A percentile compares a stretch with the other conserved stretches of the same genome.
These are phyloP conservation scores for Trichosporon coremiiforme DNA, from an alignment of 1,284 basidiomycete species.

Conservation along the genomic window DNA sequence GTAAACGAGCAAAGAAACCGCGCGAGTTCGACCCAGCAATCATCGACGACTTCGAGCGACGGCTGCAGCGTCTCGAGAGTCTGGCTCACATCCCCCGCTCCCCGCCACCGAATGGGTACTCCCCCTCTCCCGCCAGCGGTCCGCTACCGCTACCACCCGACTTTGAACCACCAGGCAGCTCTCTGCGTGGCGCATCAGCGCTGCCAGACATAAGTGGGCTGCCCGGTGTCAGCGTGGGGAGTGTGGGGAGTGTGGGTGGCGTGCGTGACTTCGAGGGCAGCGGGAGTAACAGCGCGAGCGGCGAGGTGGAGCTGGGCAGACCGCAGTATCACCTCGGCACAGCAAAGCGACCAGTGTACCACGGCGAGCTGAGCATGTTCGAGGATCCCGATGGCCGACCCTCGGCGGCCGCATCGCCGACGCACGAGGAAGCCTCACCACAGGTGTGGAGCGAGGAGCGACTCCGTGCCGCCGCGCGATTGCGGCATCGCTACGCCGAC, in stretches of 20 bases:
- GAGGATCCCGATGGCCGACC: conserved; percentile 26
- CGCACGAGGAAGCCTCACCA: conserved; percentile 1
- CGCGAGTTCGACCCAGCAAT: conserved; percentile 6
- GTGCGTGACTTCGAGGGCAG: not conserved
- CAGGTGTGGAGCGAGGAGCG: conserved; percentile 26
- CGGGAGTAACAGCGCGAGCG: not conserved
- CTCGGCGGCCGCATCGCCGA: conserved; percentile 18
- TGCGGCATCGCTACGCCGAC: conserved; percentile 33
- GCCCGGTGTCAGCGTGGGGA: not conserved
- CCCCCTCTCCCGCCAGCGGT: not conserved
- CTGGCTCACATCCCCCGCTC: conserved; percentile 7
- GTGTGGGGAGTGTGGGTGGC: too few relatives aligned
- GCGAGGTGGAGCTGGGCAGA: conserved; percentile 27
- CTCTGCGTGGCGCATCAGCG: conserved; percentile 15
- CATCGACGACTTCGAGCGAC: conserved; percentile 26
- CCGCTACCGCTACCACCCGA: not conserved
- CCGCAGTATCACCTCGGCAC: conserved; percentile 33
- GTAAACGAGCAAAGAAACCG: conserved; percentile 21
- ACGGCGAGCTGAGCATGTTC: conserved; percentile 27
- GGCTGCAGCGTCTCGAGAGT: conserved; percentile 31
- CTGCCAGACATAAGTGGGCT: conserved; percentile 6
- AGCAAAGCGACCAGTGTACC: conserved; percentile 32
- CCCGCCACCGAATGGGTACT: not conserved
- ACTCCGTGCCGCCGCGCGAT: conserved; percentile 29
- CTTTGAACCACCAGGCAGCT: conserved; percentile 21